These are phyloP conservation scores for Phallus indusiatus DNA, from an alignment of 768 basidiomycete species.

Conservation along the genomic window DNA sequence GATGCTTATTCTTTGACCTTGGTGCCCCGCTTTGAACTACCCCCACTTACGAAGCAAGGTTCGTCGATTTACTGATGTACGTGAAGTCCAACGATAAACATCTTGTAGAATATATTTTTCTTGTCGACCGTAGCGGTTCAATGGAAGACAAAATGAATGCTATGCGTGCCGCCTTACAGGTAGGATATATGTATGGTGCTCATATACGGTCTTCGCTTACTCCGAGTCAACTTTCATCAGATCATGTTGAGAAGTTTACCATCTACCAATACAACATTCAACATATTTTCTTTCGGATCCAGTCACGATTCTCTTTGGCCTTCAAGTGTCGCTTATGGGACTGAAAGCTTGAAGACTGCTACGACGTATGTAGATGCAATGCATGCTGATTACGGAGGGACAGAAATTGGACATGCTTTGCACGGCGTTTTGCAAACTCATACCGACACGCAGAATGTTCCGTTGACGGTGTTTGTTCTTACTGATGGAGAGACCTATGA, in stretches of 20 bases:
- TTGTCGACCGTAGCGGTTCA: constrained; percentile 50
- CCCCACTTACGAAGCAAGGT: constrained; percentile 30
- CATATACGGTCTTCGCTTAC: not conserved
- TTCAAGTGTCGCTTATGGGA: constrained; percentile 15
- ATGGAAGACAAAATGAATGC: constrained; percentile 38
- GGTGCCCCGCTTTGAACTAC: constrained; percentile 42
- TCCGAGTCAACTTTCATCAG: constrained; percentile 28
- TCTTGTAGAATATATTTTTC: constrained; percentile 47
- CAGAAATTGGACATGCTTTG: constrained; percentile 40
- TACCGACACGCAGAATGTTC: constrained; percentile 8
- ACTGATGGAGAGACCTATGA: constrained; percentile 42
- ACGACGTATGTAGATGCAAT: constrained; percentile 28
- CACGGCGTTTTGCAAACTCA: constrained; percentile 28
- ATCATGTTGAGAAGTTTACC: constrained; percentile 42
- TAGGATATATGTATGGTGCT: not conserved
- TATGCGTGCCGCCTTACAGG: constrained; percentile 14
- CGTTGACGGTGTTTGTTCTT: constrained; percentile 45
- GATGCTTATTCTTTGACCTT: constrained; percentile 37
- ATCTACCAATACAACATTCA: constrained; percentile 33
- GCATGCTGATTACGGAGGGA: constrained; percentile 38
- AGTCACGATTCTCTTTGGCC: constrained; percentile 25
- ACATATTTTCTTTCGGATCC: constrained; percentile 47
- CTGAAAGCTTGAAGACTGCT: constrained; percentile 10
- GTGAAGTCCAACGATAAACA: not conserved
- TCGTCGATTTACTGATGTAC: not conserved